A percentile compares a stretch with the other conserved stretches of the same genome.
phyloP scores from a whole-genome alignment of 495 filamentous ascomycete genomes.

The Podospora comata region DNA sequence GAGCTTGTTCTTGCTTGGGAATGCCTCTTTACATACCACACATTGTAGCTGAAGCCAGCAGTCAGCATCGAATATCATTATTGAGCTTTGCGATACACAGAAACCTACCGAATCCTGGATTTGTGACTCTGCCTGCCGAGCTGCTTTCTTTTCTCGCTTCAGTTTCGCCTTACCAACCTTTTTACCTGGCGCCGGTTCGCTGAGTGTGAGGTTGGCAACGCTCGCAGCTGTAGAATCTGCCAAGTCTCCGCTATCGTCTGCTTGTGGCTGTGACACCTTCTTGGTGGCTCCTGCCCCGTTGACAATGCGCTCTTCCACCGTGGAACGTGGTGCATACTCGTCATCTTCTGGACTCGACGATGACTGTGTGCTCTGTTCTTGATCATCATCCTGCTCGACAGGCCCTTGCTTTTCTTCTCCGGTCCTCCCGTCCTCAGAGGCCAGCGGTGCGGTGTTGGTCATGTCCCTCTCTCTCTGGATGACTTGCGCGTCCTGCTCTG shows the following conservation, averaged over 20 bases:
- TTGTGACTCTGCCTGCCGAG: conserved; percentile 48
- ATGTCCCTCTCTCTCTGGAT: neutral
- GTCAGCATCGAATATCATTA: neutral
- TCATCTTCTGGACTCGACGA: conserved; percentile 34
- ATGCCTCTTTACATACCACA: conserved; percentile 57
- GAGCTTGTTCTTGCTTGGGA: conserved; percentile 68
- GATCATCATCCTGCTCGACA: neutral
- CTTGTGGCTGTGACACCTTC: neutral
- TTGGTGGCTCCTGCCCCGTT: neutral
- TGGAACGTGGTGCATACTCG: conserved; percentile 44
- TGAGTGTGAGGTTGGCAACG: conserved; percentile 20
- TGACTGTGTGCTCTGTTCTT: conserved; percentile 3
- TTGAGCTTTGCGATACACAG: neutral
- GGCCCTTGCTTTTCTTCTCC: neutral
- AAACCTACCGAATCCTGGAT: conserved; percentile 35
- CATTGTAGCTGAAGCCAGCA: conserved; percentile 49
- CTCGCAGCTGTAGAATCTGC: conserved; percentile 17
- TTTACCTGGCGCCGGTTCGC: conserved; percentile 27
- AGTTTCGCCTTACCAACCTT: conserved; percentile 85
- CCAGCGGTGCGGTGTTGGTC: neutral
- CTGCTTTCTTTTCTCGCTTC: conserved; percentile 78
- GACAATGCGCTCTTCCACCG: conserved; percentile 39
- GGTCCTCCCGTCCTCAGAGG: neutral
- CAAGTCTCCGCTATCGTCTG: neutral
- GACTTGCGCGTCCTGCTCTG: neutral